A percentile compares a stretch with the other conserved stretches of the same genome.
phyloP scores from a whole-genome alignment of 176 grass and related monocot genomes.

The Pontederia paniculata region DNA sequence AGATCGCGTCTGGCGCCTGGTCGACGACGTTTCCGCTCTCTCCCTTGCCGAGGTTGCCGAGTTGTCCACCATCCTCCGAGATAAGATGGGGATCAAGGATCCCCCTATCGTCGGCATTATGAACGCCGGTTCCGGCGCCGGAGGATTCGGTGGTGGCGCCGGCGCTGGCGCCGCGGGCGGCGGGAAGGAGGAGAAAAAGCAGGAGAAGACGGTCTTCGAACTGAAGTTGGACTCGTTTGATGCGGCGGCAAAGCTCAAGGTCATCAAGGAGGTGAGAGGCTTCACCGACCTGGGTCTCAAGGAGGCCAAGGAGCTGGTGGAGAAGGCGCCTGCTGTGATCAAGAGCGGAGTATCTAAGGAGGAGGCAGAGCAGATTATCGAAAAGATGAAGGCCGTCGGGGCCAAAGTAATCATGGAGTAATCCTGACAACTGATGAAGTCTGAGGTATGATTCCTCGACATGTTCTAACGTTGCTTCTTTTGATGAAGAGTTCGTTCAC shows the following conservation, averaged over 20 bases:
- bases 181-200: constrained; percentile 42
- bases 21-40: constrained; percentile 69
- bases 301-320: constrained; percentile 95
- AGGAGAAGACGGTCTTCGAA: constrained; percentile 94
- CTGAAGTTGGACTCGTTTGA: constrained; percentile 67
- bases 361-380: constrained; percentile 67
- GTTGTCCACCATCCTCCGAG: constrained; percentile 52
- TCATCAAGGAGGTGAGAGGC: constrained; percentile 87
- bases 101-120: constrained; percentile 57
- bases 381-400: constrained; percentile 79
- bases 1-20: constrained; percentile 90
- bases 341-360: constrained; percentile 77
- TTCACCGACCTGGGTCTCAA: constrained; percentile 88
- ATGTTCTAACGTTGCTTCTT: too few species aligned
- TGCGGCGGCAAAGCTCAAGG: constrained; percentile 90
- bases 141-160: constrained; percentile 2
- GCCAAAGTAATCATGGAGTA: constrained; percentile 78
- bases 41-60: constrained; percentile 49
- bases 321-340: constrained; percentile 73
- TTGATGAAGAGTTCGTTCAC: too few species aligned
- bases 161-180: constrained; percentile 8
- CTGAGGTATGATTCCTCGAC: too few species aligned
- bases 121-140: constrained; percentile 60
- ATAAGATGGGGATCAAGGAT: constrained; percentile 38
- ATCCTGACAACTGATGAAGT: too few species aligned